These are phyloP conservation scores for barley (Hordeum vulgare) DNA, from an alignment of 176 grass and related monocot species.

Conservation along the genomic window MorexV3_pseudomolecules_assembly NC_058523.1:484732219-484732718, in stretches of 20 bases:
- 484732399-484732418: neutral
- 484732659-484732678: neutral
- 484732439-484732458: neutral
- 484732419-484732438: neutral
- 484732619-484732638: neutral
- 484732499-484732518: neutral
- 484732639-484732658: neutral
- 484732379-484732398: neutral
- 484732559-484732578: neutral
- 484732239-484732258: neutral
- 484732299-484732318: neutral
- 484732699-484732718: neutral
- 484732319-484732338: neutral
- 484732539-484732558: neutral
- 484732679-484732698: slow-evolving; percentile 3
- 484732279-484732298: neutral
- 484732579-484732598: neutral
- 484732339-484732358: neutral
- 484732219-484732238: neutral
- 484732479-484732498: neutral
- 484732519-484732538: neutral
- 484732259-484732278: neutral
- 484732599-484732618: neutral
- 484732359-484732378: neutral
- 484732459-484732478: neutral